These are phyloP conservation scores for Epichloe baconii DNA, from an alignment of 2,329 filamentous ascomycete species.

Conservation along the genomic window DNA sequence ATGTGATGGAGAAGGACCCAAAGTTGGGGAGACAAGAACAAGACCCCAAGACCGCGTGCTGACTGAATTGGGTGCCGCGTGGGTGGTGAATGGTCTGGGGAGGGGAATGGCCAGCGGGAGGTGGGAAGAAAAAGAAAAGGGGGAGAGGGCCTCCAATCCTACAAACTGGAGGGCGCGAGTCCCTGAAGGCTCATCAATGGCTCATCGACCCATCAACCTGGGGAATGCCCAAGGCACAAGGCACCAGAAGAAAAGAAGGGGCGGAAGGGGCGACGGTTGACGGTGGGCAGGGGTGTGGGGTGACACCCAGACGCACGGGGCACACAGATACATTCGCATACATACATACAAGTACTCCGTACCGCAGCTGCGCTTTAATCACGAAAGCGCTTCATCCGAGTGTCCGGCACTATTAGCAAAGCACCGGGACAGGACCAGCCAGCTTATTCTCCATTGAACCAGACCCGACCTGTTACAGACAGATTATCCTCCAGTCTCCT, in stretches of 20 bases:
- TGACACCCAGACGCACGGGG: background rate
- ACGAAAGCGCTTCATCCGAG: no score
- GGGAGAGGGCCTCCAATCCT: background rate
- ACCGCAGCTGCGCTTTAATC: no score
- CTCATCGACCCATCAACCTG: background rate
- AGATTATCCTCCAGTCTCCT: background rate
- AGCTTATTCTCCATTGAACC: background rate
- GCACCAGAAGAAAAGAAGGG: constrained; percentile 1
- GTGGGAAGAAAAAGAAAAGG: background rate
- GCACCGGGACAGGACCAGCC: background rate
- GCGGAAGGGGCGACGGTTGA: background rate
- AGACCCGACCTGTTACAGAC: background rate
- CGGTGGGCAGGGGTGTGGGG: constrained; percentile 2
- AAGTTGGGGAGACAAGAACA: no score
- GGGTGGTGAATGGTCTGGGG: background rate
- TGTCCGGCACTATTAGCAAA: no score
- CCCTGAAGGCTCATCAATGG: background rate
- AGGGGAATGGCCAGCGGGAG: background rate
- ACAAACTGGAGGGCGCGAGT: background rate
- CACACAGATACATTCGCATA: background rate
- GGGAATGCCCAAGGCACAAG: background rate
- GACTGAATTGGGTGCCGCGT: background rate
- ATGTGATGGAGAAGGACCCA: background rate
- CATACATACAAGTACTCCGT: no score
- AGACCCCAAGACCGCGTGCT: no score